These are phyloP conservation scores for Kodamaea kakaduensis DNA, from an alignment of 805 yeast species.

Conservation along the genomic window DNA sequence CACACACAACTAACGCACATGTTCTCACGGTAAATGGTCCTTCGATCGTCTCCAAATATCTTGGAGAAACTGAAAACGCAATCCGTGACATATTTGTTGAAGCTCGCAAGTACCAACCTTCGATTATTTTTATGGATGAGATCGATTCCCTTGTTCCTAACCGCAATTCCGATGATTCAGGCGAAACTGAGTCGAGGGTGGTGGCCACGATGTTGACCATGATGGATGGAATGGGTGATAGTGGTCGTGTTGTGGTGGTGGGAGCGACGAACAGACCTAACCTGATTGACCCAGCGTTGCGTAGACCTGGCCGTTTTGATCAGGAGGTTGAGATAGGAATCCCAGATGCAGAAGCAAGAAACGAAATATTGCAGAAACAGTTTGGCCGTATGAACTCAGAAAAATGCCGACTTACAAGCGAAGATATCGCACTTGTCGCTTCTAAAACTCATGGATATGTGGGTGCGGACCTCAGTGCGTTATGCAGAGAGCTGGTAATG, in stretches of 20 bases:
- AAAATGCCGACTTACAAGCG: conserved; percentile 46
- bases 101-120: conserved; percentile 81
- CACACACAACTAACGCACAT: conserved; percentile 76
- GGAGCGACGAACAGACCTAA: conserved; percentile 77
- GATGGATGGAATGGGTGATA: conserved; percentile 72
- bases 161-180: conserved; percentile 77
- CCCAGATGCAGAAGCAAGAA: conserved; percentile 80
- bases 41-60: conserved; percentile 83
- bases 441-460: conserved; percentile 92
- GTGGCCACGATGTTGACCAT: conserved; percentile 83
- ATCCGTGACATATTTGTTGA: conserved; percentile 80
- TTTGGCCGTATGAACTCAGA: conserved; percentile 46
- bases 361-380: conserved; percentile 64
- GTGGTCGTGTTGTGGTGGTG: conserved; percentile 62
- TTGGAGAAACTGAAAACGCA: conserved; percentile 91
- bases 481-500: conserved; percentile 86
- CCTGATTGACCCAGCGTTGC: conserved; percentile 62
- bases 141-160: conserved; percentile 89
- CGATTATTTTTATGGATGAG: conserved; percentile 87
- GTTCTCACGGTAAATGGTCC: conserved; percentile 86
- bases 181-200: conserved; percentile 86
- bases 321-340: conserved; percentile 88
- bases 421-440: conserved; percentile 61
- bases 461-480: conserved; percentile 90
- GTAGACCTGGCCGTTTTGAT: conserved; percentile 88